Evolutionary conservation across 495 filamentous ascomycete species (phyloP).

Genomic region (Cercophora newfieldiana): DNA sequence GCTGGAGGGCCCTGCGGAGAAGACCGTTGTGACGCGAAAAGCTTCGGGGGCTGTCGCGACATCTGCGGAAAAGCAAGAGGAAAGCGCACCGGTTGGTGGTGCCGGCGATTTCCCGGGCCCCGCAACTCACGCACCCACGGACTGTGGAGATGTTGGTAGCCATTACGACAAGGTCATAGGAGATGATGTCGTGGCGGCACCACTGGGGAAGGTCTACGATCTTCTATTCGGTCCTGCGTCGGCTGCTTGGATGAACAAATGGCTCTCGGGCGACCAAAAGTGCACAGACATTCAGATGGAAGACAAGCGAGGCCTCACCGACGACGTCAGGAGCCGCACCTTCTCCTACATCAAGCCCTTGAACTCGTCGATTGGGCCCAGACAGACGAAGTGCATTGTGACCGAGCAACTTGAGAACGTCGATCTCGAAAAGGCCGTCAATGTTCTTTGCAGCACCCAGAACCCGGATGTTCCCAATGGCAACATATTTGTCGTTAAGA

Average conservation of each 20-base stretch:
- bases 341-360: conserved; percentile 94
- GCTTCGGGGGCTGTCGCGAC: conserved; percentile 58
- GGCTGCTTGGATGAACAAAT: conserved; percentile 77
- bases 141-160: conserved; percentile 70
- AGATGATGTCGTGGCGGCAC: conserved; percentile 84
- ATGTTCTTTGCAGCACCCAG: conserved; percentile 75
- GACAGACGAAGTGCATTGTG: conserved; percentile 91
- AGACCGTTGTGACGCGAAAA: conserved; percentile 60
- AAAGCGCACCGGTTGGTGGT: conserved; percentile 52
- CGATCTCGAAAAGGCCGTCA: conserved; percentile 84
- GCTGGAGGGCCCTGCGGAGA: conserved; percentile 62
- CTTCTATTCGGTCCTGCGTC: conserved; percentile 82
- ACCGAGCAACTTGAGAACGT: conserved; percentile 77
- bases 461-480: conserved; percentile 96
- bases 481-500: conserved; percentile 87
- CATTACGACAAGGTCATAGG: conserved; percentile 85
- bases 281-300: conserved; percentile 82
- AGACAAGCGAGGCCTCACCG: conserved; percentile 72
- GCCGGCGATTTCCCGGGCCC: conserved; percentile 81
- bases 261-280: conserved; percentile 83
- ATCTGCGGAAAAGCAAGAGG: conserved; percentile 58
- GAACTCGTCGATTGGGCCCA: conserved; percentile 80
- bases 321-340: conserved; percentile 68
- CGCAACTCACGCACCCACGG: conserved; percentile 76
- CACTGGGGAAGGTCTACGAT: conserved; percentile 88